Evolutionary conservation across 2,329 filamentous ascomycete species (phyloP).

Genomic region (Xylariaceae sp.): DNA sequence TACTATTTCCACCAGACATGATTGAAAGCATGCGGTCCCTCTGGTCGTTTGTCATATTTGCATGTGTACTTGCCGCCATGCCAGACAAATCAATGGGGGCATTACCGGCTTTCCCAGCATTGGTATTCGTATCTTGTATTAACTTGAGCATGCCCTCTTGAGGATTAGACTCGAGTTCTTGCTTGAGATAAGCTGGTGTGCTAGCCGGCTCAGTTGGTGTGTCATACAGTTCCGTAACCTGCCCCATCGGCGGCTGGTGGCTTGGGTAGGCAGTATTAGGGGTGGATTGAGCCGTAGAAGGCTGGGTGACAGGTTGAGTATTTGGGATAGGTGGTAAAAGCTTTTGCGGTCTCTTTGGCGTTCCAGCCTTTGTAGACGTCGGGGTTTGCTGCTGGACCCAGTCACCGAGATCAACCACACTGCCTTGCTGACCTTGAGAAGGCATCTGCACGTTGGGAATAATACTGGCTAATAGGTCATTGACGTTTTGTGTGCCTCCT

Average conservation of each 20-base stretch:
- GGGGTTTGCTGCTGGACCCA: conserved; percentile 48
- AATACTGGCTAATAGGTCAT: conserved; percentile 76
- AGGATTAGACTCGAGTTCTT: conserved; percentile 54
- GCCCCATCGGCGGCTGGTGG: conserved; percentile 45
- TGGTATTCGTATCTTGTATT: conserved; percentile 61
- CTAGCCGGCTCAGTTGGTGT: conserved; percentile 42
- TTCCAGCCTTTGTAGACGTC: conserved; percentile 35
- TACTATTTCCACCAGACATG: conserved; percentile 44
- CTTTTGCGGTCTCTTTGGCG: conserved; percentile 50
- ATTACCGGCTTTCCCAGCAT: conserved; percentile 37
- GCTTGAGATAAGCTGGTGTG: conserved; percentile 48
- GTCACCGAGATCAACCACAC: conserved; percentile 59
- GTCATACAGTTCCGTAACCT: conserved; percentile 60
- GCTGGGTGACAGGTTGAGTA: conserved; percentile 28
- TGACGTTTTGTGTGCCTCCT: conserved; percentile 68
- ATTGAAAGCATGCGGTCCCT: conserved; percentile 56
- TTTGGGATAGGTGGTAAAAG: conserved; percentile 52
- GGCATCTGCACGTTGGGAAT: conserved; percentile 56
- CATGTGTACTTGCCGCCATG: conserved; percentile 52
- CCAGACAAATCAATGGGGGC: conserved; percentile 48
- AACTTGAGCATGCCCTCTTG: conserved; percentile 63
- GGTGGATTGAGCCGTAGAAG: conserved; percentile 29
- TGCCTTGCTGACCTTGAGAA: conserved; percentile 48
- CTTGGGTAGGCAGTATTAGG: conserved; percentile 24
- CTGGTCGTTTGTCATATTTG: conserved; percentile 54